These are phyloP conservation scores for Xylaria acuta DNA, from an alignment of 495 filamentous ascomycete species.

Conservation along the genomic window DNA sequence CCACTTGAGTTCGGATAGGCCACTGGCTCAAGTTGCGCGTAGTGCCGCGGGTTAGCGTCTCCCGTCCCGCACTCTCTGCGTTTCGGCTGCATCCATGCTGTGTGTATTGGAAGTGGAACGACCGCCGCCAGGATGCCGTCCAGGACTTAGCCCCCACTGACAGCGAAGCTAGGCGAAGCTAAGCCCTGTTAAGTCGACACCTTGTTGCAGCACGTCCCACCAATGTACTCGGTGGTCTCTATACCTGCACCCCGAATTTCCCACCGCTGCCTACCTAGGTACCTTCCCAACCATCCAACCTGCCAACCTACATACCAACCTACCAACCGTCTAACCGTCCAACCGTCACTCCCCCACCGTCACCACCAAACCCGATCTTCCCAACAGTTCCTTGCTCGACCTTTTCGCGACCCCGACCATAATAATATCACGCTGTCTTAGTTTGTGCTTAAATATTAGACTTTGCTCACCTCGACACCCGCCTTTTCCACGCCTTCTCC, in stretches of 20 bases:
- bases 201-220: constrained; percentile 4
- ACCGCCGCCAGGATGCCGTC: neutral
- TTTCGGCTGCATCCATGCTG: constrained; percentile 20
- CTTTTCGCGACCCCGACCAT: constrained; percentile 24
- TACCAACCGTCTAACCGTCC: too few species aligned
- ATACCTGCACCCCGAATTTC: constrained; percentile 28
- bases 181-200: constrained; percentile 24
- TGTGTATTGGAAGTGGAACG: neutral
- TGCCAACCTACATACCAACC: too few species aligned
- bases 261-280: constrained; percentile 17
- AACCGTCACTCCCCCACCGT: constrained; percentile 23
- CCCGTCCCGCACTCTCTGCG: constrained; percentile 17
- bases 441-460: constrained; percentile 23
- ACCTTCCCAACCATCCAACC: neutral
- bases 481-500: constrained; percentile 2
- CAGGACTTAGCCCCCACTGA: constrained; percentile 6
- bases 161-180: neutral
- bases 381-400: constrained; percentile 27
- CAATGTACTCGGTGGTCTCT: constrained; percentile 20
- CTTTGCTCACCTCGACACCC: constrained; percentile 9
- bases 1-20: neutral
- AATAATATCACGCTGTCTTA: constrained; percentile 21
- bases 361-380: constrained; percentile 26
- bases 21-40: constrained; percentile 6
- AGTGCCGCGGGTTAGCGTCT: constrained; percentile 19